Conservation (phyloP, 441 rosid genomes). For the Aleurites moluccanus region DNA sequence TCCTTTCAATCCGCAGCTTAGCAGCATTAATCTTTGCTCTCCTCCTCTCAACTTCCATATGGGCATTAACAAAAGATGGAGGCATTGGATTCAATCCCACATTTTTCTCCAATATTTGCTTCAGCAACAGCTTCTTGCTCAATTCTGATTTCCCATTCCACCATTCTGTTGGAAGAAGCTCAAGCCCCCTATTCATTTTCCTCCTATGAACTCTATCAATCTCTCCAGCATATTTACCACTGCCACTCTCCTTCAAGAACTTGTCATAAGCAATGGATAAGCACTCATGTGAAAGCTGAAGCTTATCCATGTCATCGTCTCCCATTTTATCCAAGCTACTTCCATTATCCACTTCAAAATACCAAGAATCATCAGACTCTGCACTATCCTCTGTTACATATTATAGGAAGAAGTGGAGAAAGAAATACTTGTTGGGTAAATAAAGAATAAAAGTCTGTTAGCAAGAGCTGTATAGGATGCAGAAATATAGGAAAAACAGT, state of each 20-base stretch:
- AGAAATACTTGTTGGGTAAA: too few species aligned
- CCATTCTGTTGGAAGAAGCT: slow-evolving; percentile 50
- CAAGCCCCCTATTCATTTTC: slow-evolving; percentile 25
- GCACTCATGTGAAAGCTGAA: slow-evolving; percentile 51
- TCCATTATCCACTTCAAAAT: slow-evolving; percentile 37
- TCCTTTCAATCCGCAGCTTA: slow-evolving; percentile 54
- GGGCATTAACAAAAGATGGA: slow-evolving; percentile 62
- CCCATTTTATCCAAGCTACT: slow-evolving; percentile 9
- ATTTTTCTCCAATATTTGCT: slow-evolving; percentile 71
- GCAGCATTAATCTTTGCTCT: slow-evolving; percentile 69
- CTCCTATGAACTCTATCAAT: slow-evolving; percentile 23
- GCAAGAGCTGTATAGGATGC: too few species aligned
- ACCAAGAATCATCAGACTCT: slow-evolving; percentile 30
- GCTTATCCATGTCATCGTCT: slow-evolving; percentile 24
- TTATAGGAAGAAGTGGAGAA: too few species aligned
- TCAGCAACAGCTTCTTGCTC: slow-evolving; percentile 65
- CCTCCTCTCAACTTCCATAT: slow-evolving; percentile 45
- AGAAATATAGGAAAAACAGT: too few species aligned
- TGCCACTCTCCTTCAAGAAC: slow-evolving; percentile 33
- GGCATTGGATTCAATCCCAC: slow-evolving; percentile 69
- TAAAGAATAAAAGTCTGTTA: too few species aligned
- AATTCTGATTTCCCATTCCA: slow-evolving; percentile 80
- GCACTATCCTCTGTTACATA: slow-evolving; percentile 14
- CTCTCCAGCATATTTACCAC: slow-evolving; percentile 14
- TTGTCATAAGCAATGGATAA: slow-evolving; percentile 47